phyloP scores from a whole-genome alignment of 495 filamentous ascomycete genomes.

The Lasiosphaeriaceae sp. region DNA sequence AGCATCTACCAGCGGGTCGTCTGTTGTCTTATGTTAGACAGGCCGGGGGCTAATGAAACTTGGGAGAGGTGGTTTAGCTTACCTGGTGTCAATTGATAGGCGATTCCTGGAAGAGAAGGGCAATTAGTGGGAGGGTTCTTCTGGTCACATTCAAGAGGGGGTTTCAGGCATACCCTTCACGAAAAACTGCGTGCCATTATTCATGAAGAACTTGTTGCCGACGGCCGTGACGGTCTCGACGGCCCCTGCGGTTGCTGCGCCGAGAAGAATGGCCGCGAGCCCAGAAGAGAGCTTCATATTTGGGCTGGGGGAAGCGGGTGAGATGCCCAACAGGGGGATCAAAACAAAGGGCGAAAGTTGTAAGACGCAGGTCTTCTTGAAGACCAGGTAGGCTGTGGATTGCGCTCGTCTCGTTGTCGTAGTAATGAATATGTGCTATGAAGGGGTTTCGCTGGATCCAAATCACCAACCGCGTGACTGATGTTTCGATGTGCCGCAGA shows the following conservation, averaged over 20 bases:
- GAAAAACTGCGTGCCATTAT: constrained; percentile 73
- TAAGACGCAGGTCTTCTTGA: no score
- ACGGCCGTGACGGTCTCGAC: constrained; percentile 60
- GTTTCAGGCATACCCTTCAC: constrained; percentile 61
- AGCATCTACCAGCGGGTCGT: constrained; percentile 72
- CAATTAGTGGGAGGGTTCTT: neutral
- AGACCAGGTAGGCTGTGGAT: no score
- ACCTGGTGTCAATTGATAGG: constrained; percentile 24
- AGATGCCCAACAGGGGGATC: neutral
- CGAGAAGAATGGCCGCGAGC: constrained; percentile 28
- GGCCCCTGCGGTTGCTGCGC: constrained; percentile 32
- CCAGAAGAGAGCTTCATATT: constrained; percentile 32
- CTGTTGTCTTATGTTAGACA: constrained; percentile 12
- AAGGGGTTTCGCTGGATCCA: no score
- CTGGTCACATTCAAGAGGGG: neutral
- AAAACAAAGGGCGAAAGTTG: no score
- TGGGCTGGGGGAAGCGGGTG: neutral
- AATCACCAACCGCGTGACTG: no score
- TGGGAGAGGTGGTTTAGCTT: neutral
- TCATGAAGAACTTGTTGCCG: constrained; percentile 82
- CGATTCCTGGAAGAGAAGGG: constrained; percentile 11
- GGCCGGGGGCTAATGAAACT: neutral
- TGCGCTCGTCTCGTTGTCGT: no score
- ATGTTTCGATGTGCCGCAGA: neutral
- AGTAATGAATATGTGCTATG: no score